These are phyloP conservation scores for Aspergillus saccharolyticus DNA, from an alignment of 495 filamentous ascomycete genomes.

Conservation along the genomic window DNA sequence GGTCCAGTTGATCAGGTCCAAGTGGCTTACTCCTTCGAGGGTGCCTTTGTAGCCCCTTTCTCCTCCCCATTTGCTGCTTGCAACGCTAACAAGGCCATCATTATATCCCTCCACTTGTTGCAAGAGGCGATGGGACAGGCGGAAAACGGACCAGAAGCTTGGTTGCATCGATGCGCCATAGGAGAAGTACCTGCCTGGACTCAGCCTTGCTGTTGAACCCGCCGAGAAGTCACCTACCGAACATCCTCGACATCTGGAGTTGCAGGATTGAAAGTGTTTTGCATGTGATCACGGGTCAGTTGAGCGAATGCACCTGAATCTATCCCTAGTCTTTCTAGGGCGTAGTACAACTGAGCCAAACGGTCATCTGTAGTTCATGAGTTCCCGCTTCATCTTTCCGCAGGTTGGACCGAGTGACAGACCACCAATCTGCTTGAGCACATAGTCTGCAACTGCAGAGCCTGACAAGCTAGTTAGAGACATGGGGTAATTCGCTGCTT, in stretches of 20 bases:
- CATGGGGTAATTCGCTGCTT: neutral
- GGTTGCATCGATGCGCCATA: conserved; percentile 76
- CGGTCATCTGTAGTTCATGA: conserved; percentile 31
- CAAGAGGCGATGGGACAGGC: conserved; percentile 66
- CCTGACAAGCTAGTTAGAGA: conserved; percentile 33
- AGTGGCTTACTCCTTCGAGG: conserved; percentile 77
- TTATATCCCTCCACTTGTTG: conserved; percentile 71
- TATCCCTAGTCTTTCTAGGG: conserved; percentile 60
- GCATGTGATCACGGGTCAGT: conserved; percentile 78
- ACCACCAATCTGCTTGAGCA: conserved; percentile 65
- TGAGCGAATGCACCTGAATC: conserved; percentile 82
- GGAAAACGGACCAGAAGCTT: conserved; percentile 67
- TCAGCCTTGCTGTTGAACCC: conserved; percentile 13
- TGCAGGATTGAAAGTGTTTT: conserved; percentile 71
- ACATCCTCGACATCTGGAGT: conserved; percentile 70
- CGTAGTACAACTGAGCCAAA: conserved; percentile 65
- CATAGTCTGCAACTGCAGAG: conserved; percentile 78
- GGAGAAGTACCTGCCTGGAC: conserved; percentile 65
- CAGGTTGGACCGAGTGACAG: neutral
- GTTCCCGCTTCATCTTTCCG: neutral
- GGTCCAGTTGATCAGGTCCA: conserved; percentile 95
- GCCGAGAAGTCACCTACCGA: conserved; percentile 33
- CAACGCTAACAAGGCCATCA: conserved; percentile 88
- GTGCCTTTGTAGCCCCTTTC: conserved; percentile 73
- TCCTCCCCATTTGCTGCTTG: conserved; percentile 80